Conservation (phyloP, 345 rosid species). For the Citrus trifoliata region DNA sequence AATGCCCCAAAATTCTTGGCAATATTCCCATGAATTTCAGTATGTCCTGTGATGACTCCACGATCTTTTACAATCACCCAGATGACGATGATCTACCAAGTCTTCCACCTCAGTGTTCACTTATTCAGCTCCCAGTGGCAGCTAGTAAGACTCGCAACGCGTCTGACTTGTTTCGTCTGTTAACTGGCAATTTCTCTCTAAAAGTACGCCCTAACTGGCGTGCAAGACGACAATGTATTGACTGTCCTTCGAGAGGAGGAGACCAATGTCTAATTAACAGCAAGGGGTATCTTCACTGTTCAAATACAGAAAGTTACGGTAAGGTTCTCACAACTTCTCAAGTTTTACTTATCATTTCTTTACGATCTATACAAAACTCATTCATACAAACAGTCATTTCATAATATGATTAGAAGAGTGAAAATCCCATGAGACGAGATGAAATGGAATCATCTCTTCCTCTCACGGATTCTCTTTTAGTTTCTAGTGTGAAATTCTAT, state of each 20-base stretch:
- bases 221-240: neutral
- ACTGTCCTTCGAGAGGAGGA: slow-evolving; percentile 7
- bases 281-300: neutral
- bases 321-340: neutral
- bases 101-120: slow-evolving; percentile 26
- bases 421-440: neutral
- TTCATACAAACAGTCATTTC: no score
- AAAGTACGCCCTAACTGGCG: neutral
- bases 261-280: slow-evolving; percentile 9
- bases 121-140: slow-evolving; percentile 16
- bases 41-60: neutral
- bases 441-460: neutral
- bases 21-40: neutral
- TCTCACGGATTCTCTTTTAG: no score
- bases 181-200: slow-evolving; percentile 22
- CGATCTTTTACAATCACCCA: neutral
- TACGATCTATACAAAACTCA: no score
- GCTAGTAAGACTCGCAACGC: neutral
- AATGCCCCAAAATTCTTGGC: slow-evolving; percentile 10
- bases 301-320: neutral
- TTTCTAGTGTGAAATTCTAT: no score
- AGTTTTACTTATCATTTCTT: neutral
- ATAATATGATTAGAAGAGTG: no score
- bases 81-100: neutral
- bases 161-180: neutral